Evolutionary conservation across 805 yeast genomes (phyloP).

Genomic region (Metschnikowia anglica): DNA sequence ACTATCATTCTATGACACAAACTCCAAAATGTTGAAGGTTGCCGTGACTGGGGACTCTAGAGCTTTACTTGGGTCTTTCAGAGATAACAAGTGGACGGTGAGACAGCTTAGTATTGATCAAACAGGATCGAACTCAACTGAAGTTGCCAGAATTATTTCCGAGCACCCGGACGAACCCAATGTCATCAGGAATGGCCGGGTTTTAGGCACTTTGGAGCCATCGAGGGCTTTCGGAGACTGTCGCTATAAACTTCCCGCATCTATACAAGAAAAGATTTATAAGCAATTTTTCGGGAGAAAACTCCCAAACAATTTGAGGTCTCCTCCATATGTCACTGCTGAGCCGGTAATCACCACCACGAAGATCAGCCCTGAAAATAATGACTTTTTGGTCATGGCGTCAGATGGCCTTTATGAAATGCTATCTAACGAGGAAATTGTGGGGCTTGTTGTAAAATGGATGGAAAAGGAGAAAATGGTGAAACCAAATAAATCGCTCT

Average conservation of each 20-base stretch:
- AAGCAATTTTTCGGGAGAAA: slow-evolving; percentile 78
- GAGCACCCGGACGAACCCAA: slow-evolving; percentile 93
- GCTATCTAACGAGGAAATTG: slow-evolving; percentile 88
- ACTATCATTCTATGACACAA: slow-evolving; percentile 81
- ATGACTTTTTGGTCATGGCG: slow-evolving; percentile 88
- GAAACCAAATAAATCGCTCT: slow-evolving; percentile 48
- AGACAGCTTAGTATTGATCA: slow-evolving; percentile 85
- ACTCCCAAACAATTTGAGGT: slow-evolving; percentile 67
- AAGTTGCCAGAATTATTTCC: slow-evolving; percentile 73
- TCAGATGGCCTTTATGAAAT: slow-evolving; percentile 93
- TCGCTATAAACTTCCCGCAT: slow-evolving; percentile 79
- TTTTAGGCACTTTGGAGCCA: slow-evolving; percentile 91
- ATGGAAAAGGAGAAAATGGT: slow-evolving; percentile 70
- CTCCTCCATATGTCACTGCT: slow-evolving; percentile 98
- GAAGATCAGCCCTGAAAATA: slow-evolving; percentile 63
- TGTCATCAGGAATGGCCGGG: slow-evolving; percentile 82
- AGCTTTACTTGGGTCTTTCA: slow-evolving; percentile 77
- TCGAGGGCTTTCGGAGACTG: slow-evolving; percentile 97
- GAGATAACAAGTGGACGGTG: slow-evolving; percentile 81
- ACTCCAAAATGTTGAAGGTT: slow-evolving; percentile 67
- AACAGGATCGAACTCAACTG: slow-evolving; percentile 88
- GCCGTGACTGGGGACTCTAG: slow-evolving; percentile 97
- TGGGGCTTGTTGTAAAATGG: slow-evolving; percentile 91
- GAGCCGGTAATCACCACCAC: slow-evolving; percentile 89
- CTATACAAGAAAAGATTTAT: slow-evolving; percentile 71